Base-by-base conservation (phyloP, 1,284 basidiomycete species). In the Puccinia hordei region DNA sequence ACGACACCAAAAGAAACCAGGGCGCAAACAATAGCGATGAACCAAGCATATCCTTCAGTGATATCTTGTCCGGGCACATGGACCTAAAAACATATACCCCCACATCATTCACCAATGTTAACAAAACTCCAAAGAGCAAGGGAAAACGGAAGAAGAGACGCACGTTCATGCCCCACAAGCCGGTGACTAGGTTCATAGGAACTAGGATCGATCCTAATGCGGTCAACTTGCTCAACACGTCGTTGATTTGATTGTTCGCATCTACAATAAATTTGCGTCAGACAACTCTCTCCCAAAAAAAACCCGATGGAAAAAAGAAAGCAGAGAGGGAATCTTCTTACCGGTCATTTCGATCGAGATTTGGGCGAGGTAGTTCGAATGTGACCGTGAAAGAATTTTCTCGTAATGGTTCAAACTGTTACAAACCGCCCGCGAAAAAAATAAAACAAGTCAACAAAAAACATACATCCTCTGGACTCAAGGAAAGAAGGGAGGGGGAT, bases 231-330 rank as follows among this genome's bases (percentile, higher is more conserved):
- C 93, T 94, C 6, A 99, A 90, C 3, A 99, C 96, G 85, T 99
- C 95, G 87, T 99, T 99, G 88, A 98, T 99, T 87, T 98, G 95
- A 86, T 99, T 99, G 87, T 99, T 99, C 75, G 97, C 97, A 85
- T 99, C 96, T 44, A 98, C 85, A n/a, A n/a, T n/a, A n/a, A n/a
- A n/a, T n/a, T n/a, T n/a, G n/a, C n/a, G n/a, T n/a, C n/a, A n/a
- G n/a, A n/a, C n/a, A n/a, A n/a, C n/a, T n/a, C n/a, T n/a, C n/a
- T n/a, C n/a, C n/a, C n/a, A n/a, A n/a, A n/a, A 35, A 30, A 38
- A 12, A 66, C 9, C 35, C 24, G 76, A 22, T 76, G 27, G 27
- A 35, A 24, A 33, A 19, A 44, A 19, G 35, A n/a, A 6, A 41
- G 59, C 22, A 12, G 8, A 5, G 53, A 24, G n/a, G 24, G 24